Evolutionary conservation across 805 yeast species (phyloP).

Genomic region (Pichia insulana): DNA sequence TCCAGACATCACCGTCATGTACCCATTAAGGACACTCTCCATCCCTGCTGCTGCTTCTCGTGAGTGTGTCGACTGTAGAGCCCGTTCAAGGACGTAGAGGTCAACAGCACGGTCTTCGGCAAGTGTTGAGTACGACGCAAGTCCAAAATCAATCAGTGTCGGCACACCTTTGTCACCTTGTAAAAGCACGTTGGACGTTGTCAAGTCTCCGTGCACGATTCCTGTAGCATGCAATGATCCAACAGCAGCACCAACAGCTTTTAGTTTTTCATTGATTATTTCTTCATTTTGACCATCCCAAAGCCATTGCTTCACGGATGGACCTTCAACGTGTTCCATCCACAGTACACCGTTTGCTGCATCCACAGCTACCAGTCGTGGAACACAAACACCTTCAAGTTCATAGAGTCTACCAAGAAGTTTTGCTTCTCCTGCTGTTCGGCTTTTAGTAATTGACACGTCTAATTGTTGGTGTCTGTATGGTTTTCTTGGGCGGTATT

Average conservation of each 20-base stretch:
- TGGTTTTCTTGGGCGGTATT: constrained; percentile 83
- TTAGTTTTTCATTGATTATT: constrained; percentile 5
- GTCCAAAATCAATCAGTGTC: constrained; percentile 78
- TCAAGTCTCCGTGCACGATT: constrained; percentile 88
- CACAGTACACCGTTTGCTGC: constrained; percentile 70
- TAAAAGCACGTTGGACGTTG: constrained; percentile 78
- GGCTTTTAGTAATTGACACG: constrained; percentile 58
- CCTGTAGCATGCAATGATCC: constrained; percentile 68
- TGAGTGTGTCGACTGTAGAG: constrained; percentile 86
- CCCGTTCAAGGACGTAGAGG: constrained; percentile 86
- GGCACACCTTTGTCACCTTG: constrained; percentile 15
- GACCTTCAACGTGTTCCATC: constrained; percentile 73
- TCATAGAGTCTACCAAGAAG: constrained; percentile 48
- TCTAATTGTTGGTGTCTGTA: constrained; percentile 85
- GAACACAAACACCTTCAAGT: constrained; percentile 54
- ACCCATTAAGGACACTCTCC: constrained; percentile 67
- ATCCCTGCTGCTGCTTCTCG: constrained; percentile 54
- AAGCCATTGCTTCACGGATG: constrained; percentile 57
- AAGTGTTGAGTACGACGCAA: constrained; percentile 65
- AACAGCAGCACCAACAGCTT: constrained; percentile 55
- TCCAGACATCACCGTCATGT: constrained; percentile 28
- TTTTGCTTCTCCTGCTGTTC: constrained; percentile 82
- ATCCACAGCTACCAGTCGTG: constrained; percentile 70
- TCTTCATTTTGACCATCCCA: constrained; percentile 47
- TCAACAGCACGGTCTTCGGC: constrained; percentile 97